phyloP scores from a whole-genome alignment of 805 yeast species.

The Starmerella gropengiesseri region DNA sequence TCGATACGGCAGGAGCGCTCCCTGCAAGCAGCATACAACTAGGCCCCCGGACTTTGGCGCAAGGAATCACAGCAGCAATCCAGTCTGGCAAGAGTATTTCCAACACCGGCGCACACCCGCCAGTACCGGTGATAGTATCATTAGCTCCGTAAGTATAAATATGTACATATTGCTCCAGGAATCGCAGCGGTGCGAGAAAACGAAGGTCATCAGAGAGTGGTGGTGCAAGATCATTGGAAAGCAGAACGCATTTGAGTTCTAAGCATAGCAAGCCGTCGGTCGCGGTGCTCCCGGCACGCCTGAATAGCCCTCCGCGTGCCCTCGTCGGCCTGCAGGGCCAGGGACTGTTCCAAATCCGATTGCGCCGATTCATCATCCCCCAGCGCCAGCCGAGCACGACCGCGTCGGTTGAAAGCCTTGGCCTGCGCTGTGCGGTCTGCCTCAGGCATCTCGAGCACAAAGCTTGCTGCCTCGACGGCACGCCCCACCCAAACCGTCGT shows the following conservation, averaged over 20 bases:
- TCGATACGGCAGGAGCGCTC: no score
- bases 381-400: slow-evolving; percentile 49
- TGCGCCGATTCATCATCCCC: slow-evolving; percentile 65
- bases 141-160: no score
- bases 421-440: slow-evolving; percentile 45
- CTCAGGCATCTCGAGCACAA: slow-evolving; percentile 52
- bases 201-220: no score
- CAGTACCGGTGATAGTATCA: no score
- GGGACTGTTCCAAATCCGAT: slow-evolving; percentile 51
- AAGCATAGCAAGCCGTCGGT: not conserved
- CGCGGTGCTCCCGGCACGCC: slow-evolving; percentile 5
- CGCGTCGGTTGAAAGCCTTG: slow-evolving; percentile 78
- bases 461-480: slow-evolving; percentile 48
- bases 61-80: no score
- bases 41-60: no score
- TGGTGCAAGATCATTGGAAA: no score
- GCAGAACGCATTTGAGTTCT: not conserved
- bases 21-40: no score
- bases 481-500: slow-evolving; percentile 37
- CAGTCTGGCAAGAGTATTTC: no score
- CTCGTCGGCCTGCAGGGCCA: slow-evolving; percentile 13
- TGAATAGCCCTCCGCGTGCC: slow-evolving; percentile 13
- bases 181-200: no score
- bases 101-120: no score
- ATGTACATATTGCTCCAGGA: no score